Conservation (phyloP, 345 rosid genomes). For the Brassica incana region DNA sequence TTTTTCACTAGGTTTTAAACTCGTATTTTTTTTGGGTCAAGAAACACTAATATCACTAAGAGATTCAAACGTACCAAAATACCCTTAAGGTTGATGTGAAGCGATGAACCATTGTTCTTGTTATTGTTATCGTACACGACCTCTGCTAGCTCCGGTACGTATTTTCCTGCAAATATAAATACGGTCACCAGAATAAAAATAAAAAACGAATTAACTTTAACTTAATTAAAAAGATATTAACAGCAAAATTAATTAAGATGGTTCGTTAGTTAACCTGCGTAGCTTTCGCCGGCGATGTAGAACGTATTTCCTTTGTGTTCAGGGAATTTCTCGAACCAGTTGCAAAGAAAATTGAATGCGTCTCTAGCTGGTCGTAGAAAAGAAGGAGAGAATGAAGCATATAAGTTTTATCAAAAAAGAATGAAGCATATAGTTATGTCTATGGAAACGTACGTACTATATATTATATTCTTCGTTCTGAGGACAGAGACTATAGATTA, state of each 20-base stretch:
- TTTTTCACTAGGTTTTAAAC: too few relatives aligned
- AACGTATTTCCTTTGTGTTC: slow-evolving; percentile 50
- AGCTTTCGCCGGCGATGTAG: slow-evolving; percentile 96
- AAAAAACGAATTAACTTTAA: not conserved
- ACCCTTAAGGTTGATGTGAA: slow-evolving; percentile 70
- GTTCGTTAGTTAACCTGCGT: slow-evolving; percentile 66
- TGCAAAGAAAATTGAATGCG: slow-evolving; percentile 67
- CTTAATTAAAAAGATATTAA: not conserved
- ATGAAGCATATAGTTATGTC: slow-evolving; percentile 17
- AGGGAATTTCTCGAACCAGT: slow-evolving; percentile 81
- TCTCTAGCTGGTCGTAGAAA: slow-evolving; percentile 60
- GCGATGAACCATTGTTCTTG: slow-evolving; percentile 57
- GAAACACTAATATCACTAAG: not conserved
- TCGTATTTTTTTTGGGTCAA: not conserved
- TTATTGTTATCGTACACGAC: slow-evolving; percentile 51
- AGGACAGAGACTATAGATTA: not conserved
- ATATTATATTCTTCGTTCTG: slow-evolving; percentile 3
- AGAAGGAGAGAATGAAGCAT: not conserved
- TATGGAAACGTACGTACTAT: slow-evolving; percentile 8
- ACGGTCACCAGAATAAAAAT: not conserved
- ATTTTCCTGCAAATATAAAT: slow-evolving; percentile 56
- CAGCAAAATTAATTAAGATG: not conserved
- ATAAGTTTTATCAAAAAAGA: not conserved
- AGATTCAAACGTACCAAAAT: slow-evolving; percentile 58
- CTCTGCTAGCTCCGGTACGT: slow-evolving; percentile 81